Evolutionary conservation across 2,329 filamentous ascomycete genomes (phyloP).

Genomic region (Alternaria arborescens): DNA sequence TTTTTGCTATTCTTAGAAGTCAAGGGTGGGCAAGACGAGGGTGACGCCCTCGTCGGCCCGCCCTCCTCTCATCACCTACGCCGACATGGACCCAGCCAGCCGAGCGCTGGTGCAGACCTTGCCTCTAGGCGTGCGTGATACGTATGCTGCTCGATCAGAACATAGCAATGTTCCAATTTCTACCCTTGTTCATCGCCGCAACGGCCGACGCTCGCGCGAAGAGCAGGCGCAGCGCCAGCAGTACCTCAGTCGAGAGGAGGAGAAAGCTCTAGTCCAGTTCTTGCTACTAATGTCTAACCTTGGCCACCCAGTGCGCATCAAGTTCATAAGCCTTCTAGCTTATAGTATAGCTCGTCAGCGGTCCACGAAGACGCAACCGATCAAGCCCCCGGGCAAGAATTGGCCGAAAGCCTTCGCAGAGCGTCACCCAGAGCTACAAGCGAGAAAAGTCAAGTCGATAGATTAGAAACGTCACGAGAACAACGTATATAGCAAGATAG

Average conservation of each 20-base stretch:
- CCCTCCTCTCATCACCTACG: too few relatives aligned
- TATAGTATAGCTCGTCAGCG: too few relatives aligned
- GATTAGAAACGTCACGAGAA: neutral
- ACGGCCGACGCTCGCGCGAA: neutral
- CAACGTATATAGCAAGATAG: neutral
- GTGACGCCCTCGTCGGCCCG: too few relatives aligned
- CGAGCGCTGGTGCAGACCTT: neutral
- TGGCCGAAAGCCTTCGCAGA: neutral
- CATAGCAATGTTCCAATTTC: slow-evolving; percentile 1
- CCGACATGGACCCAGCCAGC: neutral
- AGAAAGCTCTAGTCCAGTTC: neutral
- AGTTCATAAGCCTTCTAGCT: neutral
- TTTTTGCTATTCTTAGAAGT: too few relatives aligned
- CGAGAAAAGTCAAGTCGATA: neutral
- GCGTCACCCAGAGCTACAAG: neutral
- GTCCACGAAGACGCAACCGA: too few relatives aligned
- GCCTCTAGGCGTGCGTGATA: neutral
- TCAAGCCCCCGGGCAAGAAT: neutral
- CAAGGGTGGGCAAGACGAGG: too few relatives aligned
- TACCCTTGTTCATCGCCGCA: slow-evolving; percentile 6
- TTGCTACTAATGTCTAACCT: neutral
- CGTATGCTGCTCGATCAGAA: slow-evolving; percentile 6
- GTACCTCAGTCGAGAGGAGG: neutral
- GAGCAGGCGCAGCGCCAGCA: neutral
- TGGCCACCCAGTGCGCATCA: neutral